Base-by-base conservation (phyloP, 768 basidiomycete species). In the Pleurotus tuber-regium region DNA sequence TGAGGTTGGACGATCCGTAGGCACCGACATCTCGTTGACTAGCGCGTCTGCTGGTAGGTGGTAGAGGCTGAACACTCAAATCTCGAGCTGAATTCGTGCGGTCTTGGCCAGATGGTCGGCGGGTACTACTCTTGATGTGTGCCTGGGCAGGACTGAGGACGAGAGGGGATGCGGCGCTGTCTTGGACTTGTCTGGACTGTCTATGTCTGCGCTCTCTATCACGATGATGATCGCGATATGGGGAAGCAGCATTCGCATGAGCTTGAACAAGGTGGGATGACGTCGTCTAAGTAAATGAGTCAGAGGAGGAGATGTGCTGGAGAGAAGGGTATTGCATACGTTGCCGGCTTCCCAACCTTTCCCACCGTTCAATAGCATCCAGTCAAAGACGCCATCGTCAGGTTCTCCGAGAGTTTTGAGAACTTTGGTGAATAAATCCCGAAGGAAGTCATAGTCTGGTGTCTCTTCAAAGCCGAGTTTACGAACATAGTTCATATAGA, bases 401-500 rank as follows among this genome's bases (percentile, higher is more conserved):
- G 81, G 74, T 65, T 98, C 96, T 49, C 89, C 89, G 2, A 84
- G 66, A 16, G 86, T 90, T 74, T 91, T 94, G 50, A 98, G 70
- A 14, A 98, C 86, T 68, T 97, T 98, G 30, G 83, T 74, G 67
- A 99, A 98, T 23, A 99, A 76, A 57, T 98, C 96, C 38, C 95
- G 83, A 50, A 99, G 79, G 68, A 99, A 99, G 62, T 99, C 96
- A 58, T 99, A 99, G 69, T 99, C 96, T 2, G 96, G 96, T 21
- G 83, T 83, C 70, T 99, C 96, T 65, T 98, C 97, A 63, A 98
- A 99, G 23, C 95, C 96, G 53, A 99, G 79, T 69, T 97, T 98
- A 43, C 96, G 91, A 39, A 99, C 96, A 60, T 99, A 99, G 73
- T 97, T 98, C 86, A 99, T 93, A 71, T 98, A 99, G 59, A 98